Evolutionary conservation across 805 yeast genomes (phyloP).

Genomic region (Dipodascus geniculatus): DNA sequence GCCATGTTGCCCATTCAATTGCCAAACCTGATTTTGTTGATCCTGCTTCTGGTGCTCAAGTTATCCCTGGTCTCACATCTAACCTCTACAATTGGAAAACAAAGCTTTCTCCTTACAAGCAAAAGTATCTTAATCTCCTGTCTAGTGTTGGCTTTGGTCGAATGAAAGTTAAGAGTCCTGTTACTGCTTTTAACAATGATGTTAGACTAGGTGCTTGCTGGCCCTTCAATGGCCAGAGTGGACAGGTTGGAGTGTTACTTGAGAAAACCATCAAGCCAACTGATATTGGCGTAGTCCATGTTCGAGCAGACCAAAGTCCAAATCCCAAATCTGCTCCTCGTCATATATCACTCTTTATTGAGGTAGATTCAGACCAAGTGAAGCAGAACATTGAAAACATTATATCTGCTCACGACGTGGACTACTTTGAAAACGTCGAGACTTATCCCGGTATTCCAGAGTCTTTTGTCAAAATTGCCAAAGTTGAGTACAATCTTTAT

Average conservation of each 20-base stretch:
- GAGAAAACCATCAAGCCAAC: slow-evolving; percentile 15
- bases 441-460: background rate
- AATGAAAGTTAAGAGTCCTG: slow-evolving; percentile 8
- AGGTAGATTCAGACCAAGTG: slow-evolving; percentile 10
- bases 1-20: background rate
- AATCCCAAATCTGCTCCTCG: slow-evolving; percentile 21
- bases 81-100: slow-evolving; percentile 12
- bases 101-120: background rate
- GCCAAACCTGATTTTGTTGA: background rate
- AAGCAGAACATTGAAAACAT: slow-evolving; percentile 1
- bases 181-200: slow-evolving; percentile 6
- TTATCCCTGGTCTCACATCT: slow-evolving; percentile 16
- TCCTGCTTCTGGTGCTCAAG: slow-evolving; percentile 16
- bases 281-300: slow-evolving; percentile 20
- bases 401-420: background rate
- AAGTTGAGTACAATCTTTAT: slow-evolving; percentile 14
- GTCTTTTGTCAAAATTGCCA: slow-evolving; percentile 7
- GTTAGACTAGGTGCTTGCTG: slow-evolving; percentile 22
- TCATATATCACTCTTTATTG: slow-evolving; percentile 20
- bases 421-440: background rate
- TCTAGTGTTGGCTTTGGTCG: slow-evolving; percentile 12
- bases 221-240: slow-evolving; percentile 23
- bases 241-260: slow-evolving; percentile 19
- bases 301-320: slow-evolving; percentile 12
- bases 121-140: slow-evolving; percentile 1